These are phyloP conservation scores for Podila minutissima DNA, from an alignment of 192 early-diverging fungal species.

Conservation along the genomic window DNA sequence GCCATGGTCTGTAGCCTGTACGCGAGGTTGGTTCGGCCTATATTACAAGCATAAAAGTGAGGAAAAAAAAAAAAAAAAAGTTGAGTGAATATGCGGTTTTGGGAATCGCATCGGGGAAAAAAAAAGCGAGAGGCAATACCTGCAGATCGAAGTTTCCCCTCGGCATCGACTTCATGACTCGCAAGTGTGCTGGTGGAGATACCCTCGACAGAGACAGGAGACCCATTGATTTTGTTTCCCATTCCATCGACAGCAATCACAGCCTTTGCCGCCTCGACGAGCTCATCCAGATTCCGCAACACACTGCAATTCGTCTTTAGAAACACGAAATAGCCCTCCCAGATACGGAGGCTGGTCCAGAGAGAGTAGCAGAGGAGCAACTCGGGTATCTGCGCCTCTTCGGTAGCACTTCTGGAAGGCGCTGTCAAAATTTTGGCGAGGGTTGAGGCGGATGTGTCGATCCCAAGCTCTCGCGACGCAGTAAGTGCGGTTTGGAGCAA, in stretches of 20 bases:
- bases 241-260: constrained; percentile 12
- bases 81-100: too few species aligned
- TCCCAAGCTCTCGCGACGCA: constrained; percentile 15
- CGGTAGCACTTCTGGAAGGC: not conserved
- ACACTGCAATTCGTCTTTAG: constrained; percentile 6
- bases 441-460: constrained; percentile 13
- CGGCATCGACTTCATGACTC: not conserved
- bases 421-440: not conserved
- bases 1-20: constrained; percentile 28
- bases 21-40: constrained; percentile 23
- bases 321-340: constrained; percentile 30
- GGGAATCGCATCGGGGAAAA: not conserved
- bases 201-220: not conserved
- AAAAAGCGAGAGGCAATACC: constrained; percentile 10
- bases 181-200: not conserved
- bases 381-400: not conserved
- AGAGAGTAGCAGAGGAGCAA: constrained; percentile 16
- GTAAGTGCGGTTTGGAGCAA: constrained; percentile 7
- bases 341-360: constrained; percentile 23
- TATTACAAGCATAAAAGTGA: too few species aligned
- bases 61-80: too few species aligned
- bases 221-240: constrained; percentile 4
- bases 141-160: constrained; percentile 25
- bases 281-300: constrained; percentile 10
- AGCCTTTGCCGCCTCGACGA: constrained; percentile 7